These are phyloP conservation scores for Penicillium aurantiogriseum DNA, from an alignment of 2,329 filamentous ascomycete species.

Conservation along the genomic window DNA sequence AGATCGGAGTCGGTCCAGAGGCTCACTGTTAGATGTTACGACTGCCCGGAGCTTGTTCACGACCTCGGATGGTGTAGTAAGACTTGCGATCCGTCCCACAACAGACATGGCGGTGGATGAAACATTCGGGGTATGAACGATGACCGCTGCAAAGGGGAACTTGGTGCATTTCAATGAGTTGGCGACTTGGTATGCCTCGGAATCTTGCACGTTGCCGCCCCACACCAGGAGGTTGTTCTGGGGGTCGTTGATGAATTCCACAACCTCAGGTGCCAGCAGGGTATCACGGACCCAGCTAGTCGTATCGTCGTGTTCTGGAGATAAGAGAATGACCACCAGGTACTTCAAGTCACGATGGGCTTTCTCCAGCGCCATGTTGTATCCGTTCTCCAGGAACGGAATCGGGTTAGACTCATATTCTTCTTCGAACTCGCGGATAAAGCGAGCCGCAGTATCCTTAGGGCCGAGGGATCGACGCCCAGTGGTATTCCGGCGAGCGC, in stretches of 20 bases:
- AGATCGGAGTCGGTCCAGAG: constrained; percentile 71
- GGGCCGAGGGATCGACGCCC: constrained; percentile 76
- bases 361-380: constrained; percentile 84
- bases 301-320: constrained; percentile 93
- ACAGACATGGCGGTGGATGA: constrained; percentile 88
- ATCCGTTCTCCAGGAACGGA: constrained; percentile 81
- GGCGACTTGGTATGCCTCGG: constrained; percentile 92
- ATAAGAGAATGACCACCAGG: constrained; percentile 81
- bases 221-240: constrained; percentile 80
- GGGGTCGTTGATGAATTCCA: constrained; percentile 70
- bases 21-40: constrained; percentile 71
- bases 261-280: constrained; percentile 71
- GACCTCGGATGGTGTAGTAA: constrained; percentile 68
- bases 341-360: constrained; percentile 92
- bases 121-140: constrained; percentile 83
- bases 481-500: constrained; percentile 56
- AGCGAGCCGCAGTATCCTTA: constrained; percentile 81
- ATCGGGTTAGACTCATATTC: constrained; percentile 70
- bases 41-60: constrained; percentile 71
- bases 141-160: constrained; percentile 83
- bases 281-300: constrained; percentile 77
- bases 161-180: constrained; percentile 83
- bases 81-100: constrained; percentile 73
- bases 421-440: constrained; percentile 92
- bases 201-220: constrained; percentile 89